Percentiles rank a stretch among this genome's conserved stretches.
Conservation (phyloP, 352 stramenopile genomes). For the Phytophthora aleatoria region DNA sequence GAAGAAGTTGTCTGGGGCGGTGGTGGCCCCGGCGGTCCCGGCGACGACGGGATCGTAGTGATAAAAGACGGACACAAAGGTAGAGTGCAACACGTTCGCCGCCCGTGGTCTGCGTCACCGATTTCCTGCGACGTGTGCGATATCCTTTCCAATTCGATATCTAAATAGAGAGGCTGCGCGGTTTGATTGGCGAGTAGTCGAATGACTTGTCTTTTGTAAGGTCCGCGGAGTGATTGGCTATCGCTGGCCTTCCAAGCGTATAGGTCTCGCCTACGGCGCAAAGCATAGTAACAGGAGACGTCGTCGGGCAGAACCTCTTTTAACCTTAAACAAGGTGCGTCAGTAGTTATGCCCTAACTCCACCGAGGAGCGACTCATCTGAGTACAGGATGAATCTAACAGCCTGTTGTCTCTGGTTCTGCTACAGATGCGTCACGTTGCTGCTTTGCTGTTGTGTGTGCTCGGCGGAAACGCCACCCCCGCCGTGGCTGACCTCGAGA, state of each 20-base stretch:
- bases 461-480: constrained; percentile 84
- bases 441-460: constrained; percentile 90
- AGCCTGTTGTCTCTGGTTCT: background rate
- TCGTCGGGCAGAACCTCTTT: constrained; percentile 83
- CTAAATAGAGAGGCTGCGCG: background rate
- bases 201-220: constrained; percentile 61
- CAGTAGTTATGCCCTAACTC: background rate
- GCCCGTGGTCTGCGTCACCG: background rate
- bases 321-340: constrained; percentile 92
- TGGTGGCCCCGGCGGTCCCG: background rate
- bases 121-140: constrained; percentile 30
- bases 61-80: too few species aligned
- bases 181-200: constrained; percentile 46
- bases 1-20: constrained; percentile 10
- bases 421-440: constrained; percentile 92
- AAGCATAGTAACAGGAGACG: constrained; percentile 53
- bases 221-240: constrained; percentile 79
- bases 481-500: constrained; percentile 79
- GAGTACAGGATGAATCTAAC: constrained; percentile 5
- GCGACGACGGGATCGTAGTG: constrained; percentile 5
- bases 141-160: constrained; percentile 22
- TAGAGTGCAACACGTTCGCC: too few species aligned
- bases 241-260: constrained; percentile 51
- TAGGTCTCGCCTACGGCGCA: background rate
- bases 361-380: background rate